Evolutionary conservation across 345 rosid species (phyloP).

Genomic region (Bretschneidera sinensis): DNA sequence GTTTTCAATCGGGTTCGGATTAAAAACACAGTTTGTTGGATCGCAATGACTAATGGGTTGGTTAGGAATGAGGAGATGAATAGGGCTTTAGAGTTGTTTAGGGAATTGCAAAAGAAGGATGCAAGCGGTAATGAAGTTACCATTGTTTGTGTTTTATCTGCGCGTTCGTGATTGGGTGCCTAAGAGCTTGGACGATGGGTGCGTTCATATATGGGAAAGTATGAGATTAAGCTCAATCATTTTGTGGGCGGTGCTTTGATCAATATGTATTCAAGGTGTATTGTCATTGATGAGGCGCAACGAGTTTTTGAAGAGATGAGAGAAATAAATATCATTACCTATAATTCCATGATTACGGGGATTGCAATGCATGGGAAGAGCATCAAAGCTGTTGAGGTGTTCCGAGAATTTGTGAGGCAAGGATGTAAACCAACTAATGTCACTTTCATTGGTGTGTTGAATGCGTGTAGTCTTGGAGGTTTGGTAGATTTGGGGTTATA

Average conservation of each 20-base stretch:
- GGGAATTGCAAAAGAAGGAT: slow-evolving; percentile 47
- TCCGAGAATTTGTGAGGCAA: slow-evolving; percentile 36
- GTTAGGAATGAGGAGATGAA: slow-evolving; percentile 53
- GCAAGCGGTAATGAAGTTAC: slow-evolving; percentile 52
- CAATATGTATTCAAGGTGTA: slow-evolving; percentile 56
- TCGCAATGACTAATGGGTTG: slow-evolving; percentile 63
- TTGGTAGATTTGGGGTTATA: slow-evolving; percentile 46
- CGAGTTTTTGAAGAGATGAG: slow-evolving; percentile 36
- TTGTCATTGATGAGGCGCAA: slow-evolving; percentile 45
- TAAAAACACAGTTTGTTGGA: slow-evolving; percentile 67
- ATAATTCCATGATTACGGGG: slow-evolving; percentile 59
- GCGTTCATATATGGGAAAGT: slow-evolving; percentile 44
- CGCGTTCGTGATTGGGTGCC: slow-evolving; percentile 56
- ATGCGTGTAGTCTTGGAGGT: slow-evolving; percentile 71
- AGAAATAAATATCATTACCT: slow-evolving; percentile 41
- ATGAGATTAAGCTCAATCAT: slow-evolving; percentile 35
- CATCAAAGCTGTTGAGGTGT: slow-evolving; percentile 41
- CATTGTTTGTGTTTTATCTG: slow-evolving; percentile 51
- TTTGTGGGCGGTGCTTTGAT: slow-evolving; percentile 60
- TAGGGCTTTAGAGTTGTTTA: slow-evolving; percentile 52
- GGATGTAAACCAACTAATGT: slow-evolving; percentile 41
- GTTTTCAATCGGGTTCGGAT: slow-evolving; percentile 33
- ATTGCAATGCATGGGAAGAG: slow-evolving; percentile 54
- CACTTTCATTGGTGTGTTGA: slow-evolving; percentile 52
- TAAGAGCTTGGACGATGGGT: slow-evolving; percentile 62